Evolutionary conservation across 305 asterid genomes (phyloP).

Genomic region (Solanum hybrid): DNA sequence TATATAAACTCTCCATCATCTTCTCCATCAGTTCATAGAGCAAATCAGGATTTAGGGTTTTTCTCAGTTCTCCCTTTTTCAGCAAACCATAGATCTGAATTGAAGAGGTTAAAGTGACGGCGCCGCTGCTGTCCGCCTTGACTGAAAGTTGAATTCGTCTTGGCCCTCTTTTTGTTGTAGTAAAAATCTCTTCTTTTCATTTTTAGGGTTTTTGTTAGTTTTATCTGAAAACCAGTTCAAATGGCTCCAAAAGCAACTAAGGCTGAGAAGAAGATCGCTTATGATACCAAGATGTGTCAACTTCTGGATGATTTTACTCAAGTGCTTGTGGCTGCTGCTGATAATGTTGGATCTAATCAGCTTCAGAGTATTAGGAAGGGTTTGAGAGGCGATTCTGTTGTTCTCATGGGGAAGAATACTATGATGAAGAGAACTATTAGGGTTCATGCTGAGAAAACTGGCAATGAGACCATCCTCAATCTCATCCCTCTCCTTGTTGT

Average conservation of each 20-base stretch:
- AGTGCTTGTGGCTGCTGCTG: slow-evolving; percentile 64
- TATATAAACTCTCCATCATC: neutral
- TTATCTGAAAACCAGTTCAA: neutral
- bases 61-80: neutral
- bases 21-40: neutral
- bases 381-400: slow-evolving; percentile 65
- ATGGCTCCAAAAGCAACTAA: slow-evolving; percentile 62
- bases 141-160: slow-evolving; percentile 36
- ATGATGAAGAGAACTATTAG: slow-evolving; percentile 65
- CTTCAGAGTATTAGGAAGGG: slow-evolving; percentile 68
- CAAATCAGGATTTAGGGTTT: neutral
- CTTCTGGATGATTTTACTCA: slow-evolving; percentile 71
- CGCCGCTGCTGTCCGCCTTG: slow-evolving; percentile 80
- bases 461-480: neutral
- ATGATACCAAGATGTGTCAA: slow-evolving; percentile 57
- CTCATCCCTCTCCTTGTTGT: neutral
- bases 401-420: slow-evolving; percentile 88
- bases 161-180: slow-evolving; percentile 52
- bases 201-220: neutral
- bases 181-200: slow-evolving; percentile 9
- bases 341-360: slow-evolving; percentile 80
- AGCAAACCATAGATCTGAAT: slow-evolving; percentile 23
- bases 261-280: slow-evolving; percentile 67
- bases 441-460: neutral
- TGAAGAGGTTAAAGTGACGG: slow-evolving; percentile 89